Conservation (phyloP, 2,329 filamentous ascomycete species). For the Epichloe elymi region DNA sequence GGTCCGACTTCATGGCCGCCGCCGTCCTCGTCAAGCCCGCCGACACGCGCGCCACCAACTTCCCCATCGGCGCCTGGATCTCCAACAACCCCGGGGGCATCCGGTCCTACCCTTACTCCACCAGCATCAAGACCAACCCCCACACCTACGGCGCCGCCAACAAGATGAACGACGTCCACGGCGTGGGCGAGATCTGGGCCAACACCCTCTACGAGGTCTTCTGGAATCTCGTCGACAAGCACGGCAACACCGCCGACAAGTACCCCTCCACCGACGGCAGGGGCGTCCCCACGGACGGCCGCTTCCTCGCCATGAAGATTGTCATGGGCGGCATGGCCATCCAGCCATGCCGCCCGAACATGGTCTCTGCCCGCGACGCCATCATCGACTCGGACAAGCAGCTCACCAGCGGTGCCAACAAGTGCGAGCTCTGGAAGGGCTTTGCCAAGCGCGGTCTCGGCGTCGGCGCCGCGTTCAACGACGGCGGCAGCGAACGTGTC, state of each 20-base stretch:
- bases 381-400: no score
- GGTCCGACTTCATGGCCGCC: slow-evolving; percentile 42
- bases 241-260: slow-evolving; percentile 33
- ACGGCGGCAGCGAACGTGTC: slow-evolving; percentile 11
- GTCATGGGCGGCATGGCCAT: no score
- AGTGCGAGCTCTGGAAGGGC: slow-evolving; percentile 35
- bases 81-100: slow-evolving; percentile 32
- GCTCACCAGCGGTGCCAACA: slow-evolving; percentile 14
- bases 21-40: slow-evolving; percentile 32
- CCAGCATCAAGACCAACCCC: slow-evolving; percentile 36
- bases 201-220: slow-evolving; percentile 41
- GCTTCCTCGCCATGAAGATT: slow-evolving; percentile 15
- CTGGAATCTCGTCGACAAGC: slow-evolving; percentile 44
- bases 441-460: slow-evolving; percentile 18
- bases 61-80: slow-evolving; percentile 38
- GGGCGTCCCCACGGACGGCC: no score
- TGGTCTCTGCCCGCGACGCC: no score
- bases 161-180: slow-evolving; percentile 25
- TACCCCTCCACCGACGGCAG: slow-evolving; percentile 17
- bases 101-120: slow-evolving; percentile 37
- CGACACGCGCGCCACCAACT: slow-evolving; percentile 33
- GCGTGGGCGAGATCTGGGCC: slow-evolving; percentile 38
- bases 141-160: slow-evolving; percentile 33
- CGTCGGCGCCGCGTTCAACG: no score
- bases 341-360: no score